Evolutionary conservation across 176 grass and related monocot species (phyloP).

Genomic region (Aechmea fasciata): DNA sequence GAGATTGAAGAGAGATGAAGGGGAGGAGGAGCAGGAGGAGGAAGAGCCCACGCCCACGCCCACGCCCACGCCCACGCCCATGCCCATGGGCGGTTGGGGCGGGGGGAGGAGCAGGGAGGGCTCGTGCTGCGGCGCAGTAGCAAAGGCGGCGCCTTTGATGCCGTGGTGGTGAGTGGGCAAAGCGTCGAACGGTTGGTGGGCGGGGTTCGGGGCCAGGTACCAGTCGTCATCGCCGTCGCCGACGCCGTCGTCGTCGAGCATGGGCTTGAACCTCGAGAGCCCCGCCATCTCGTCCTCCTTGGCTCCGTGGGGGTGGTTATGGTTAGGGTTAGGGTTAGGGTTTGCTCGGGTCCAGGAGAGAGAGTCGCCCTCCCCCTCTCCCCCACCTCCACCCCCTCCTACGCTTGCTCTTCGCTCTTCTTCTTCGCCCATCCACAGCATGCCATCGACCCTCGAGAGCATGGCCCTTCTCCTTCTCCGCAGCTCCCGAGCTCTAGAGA

Average conservation of each 20-base stretch:
- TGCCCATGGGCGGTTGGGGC: not conserved
- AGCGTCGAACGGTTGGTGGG: constrained; percentile 18
- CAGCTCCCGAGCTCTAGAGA: not conserved
- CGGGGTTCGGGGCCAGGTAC: constrained; percentile 24
- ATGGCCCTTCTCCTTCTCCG: constrained; percentile 17
- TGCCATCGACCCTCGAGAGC: constrained; percentile 49
- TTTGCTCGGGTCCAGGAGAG: constrained; percentile 17
- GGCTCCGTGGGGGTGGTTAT: not conserved
- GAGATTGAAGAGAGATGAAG: constrained; percentile 37
- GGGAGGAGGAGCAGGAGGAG: constrained; percentile 9
- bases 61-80: no score
- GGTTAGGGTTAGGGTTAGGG: constrained; percentile 7
- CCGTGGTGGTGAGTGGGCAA: constrained; percentile 13
- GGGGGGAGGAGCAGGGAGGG: constrained; percentile 17
- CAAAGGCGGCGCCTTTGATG: constrained; percentile 27
- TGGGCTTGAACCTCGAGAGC: constrained; percentile 28
- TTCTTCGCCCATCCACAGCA: constrained; percentile 55
- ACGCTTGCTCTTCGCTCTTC: constrained; percentile 10
- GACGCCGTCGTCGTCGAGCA: constrained; percentile 14
- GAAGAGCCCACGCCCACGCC: no score
- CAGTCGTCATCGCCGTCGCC: constrained; percentile 29
- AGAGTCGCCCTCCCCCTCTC: not conserved
- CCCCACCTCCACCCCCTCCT: constrained; percentile 3
- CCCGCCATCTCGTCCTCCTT: constrained; percentile 28
- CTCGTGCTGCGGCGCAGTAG: constrained; percentile 24